A percentile compares a stretch with the other conserved stretches of the same genome.
Conservation (phyloP, 495 filamentous ascomycete genomes). For the Penicillium paradoxum region DNA sequence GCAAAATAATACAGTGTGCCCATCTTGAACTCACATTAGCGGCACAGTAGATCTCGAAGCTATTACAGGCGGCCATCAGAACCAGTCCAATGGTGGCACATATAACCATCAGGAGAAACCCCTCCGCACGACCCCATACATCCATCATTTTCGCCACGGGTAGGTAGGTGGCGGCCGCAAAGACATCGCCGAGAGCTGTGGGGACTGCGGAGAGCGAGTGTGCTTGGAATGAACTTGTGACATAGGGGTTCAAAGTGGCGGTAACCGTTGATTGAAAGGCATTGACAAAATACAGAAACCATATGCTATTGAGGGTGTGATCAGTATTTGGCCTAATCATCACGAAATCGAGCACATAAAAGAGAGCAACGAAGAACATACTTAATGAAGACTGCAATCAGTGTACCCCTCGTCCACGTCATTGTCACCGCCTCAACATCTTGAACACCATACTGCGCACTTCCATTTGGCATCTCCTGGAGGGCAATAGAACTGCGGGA, state of each 20-base stretch:
- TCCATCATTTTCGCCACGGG: slow-evolving; percentile 62
- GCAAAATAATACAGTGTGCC: neutral
- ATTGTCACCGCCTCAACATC: neutral
- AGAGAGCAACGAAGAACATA: neutral
- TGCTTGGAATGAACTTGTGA: slow-evolving; percentile 22
- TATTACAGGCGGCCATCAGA: slow-evolving; percentile 42
- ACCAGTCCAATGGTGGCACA: slow-evolving; percentile 34
- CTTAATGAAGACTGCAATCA: neutral
- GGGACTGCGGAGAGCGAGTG: slow-evolving; percentile 29
- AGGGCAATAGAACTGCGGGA: neutral
- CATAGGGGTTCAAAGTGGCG: slow-evolving; percentile 17
- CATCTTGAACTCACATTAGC: slow-evolving; percentile 10
- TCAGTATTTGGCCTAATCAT: too few relatives aligned
- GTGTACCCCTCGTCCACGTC: neutral
- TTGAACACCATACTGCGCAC: neutral
- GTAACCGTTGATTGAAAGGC: slow-evolving; percentile 20
- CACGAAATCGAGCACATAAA: too few relatives aligned
- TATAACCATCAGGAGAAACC: slow-evolving; percentile 39
- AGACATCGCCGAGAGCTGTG: slow-evolving; percentile 29
- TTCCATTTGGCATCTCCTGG: neutral
- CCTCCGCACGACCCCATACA: slow-evolving; percentile 51
- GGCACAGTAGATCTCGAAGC: slow-evolving; percentile 39
- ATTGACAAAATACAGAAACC: slow-evolving; percentile 16
- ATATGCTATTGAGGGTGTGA: neutral
- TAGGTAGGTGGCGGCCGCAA: slow-evolving; percentile 55